Evolutionary conservation across 345 rosid genomes (phyloP), one percentile per base, ranked within the genome.

Genomic region (Eucalyptus marginata): DNA sequence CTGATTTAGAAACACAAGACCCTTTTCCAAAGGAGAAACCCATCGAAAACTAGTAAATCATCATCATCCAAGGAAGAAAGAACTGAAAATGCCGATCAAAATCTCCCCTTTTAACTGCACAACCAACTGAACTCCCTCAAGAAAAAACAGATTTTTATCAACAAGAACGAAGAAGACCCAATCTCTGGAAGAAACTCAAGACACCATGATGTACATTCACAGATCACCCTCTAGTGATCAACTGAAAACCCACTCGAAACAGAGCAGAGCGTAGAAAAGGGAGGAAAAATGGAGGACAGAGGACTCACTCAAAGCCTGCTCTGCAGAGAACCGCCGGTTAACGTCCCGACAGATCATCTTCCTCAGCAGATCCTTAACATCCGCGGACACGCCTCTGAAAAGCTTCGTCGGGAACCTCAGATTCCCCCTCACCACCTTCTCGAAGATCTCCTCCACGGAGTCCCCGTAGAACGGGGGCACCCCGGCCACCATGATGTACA

Each of bases 381-480:
- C 93, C 4, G 92, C 16, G 8, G 98, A 95, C 10, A 96, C 95
- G 1, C 93, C 89, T 40, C 94, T 85, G 87, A 97, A 97, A 62
- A 88, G 86, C 90, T 93, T 91, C 0, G 94, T 59, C 0, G 99
- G 98, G 88, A 97, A 97, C 91, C 98, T 94, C 66, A 97, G 85
- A 88, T 97, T 96, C 66, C 95, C 98, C 64, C 99, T 92, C 84
- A 94, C 31, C 5, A 97, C 94, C 40, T 96, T 92, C 89, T 95
- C 98, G 50, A 96, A 97, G 4, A 97, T 94, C 94, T 94, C 94
- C 29, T 89, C 92, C 25, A 94, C 95, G 10, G 95, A 93, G 86
- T 96, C 99, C 8, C 99, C 98, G 13, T 94, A 89, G 83, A 97
- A 97, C 91, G 99, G 99, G 8, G 98, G 97, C 12, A 95, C 93